Percentiles rank a stretch among this genome's conserved stretches.
These are phyloP conservation scores for Russula sp. DNA, from an alignment of 768 basidiomycete species.

Conservation along the genomic window DNA sequence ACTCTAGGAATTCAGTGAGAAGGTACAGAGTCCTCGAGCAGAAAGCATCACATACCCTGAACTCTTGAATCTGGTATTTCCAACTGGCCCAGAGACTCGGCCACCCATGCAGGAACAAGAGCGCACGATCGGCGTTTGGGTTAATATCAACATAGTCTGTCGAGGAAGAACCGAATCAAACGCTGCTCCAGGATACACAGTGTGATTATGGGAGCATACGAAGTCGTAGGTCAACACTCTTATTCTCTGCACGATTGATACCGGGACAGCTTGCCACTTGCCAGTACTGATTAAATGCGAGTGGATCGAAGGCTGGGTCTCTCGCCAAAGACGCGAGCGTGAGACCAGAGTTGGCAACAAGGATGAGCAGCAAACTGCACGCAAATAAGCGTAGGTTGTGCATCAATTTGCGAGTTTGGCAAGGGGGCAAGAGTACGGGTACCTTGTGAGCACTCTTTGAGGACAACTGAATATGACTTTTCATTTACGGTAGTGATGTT, in stretches of 20 bases:
- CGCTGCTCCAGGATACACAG: no score
- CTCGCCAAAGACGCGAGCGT: not conserved
- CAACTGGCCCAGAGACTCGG: constrained; percentile 71
- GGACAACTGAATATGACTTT: no score
- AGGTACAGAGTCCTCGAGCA: not conserved
- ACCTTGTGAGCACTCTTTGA: not conserved
- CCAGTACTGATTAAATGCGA: not conserved
- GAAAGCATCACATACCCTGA: constrained; percentile 37
- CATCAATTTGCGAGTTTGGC: not conserved
- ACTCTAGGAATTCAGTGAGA: constrained; percentile 29
- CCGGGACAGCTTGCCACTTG: constrained; percentile 10
- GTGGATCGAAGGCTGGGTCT: not conserved
- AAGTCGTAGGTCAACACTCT: constrained; percentile 13
- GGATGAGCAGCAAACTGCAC: not conserved
- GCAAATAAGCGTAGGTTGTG: not conserved
- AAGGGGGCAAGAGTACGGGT: not conserved
- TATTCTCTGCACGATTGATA: constrained; percentile 13
- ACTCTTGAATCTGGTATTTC: constrained; percentile 62
- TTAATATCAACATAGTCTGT: constrained; percentile 53
- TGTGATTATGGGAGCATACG: not conserved
- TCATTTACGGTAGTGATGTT: no score
- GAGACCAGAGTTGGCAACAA: not conserved
- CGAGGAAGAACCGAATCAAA: not conserved
- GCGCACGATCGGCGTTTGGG: constrained; percentile 38
- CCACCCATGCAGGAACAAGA: constrained; percentile 75